Evolutionary conservation across 164 flowering plant genomes (phyloP).

Genomic region (Vitis rotundifolia): DNA sequence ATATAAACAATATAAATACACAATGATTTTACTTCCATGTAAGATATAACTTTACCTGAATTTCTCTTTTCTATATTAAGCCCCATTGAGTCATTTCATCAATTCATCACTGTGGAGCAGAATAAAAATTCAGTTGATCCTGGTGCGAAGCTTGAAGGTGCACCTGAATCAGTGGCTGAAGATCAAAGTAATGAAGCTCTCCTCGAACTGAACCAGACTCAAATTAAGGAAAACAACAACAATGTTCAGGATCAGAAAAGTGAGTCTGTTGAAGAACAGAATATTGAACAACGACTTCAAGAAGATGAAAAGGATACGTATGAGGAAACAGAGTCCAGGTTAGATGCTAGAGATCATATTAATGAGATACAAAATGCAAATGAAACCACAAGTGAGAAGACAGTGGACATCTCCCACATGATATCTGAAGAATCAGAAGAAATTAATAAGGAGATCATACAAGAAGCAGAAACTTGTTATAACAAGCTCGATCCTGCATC

Average conservation of each 20-base stretch:
- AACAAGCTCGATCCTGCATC: too few relatives aligned
- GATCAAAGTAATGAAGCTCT: conserved; percentile 8
- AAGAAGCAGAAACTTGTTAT: too few relatives aligned
- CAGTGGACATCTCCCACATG: too few relatives aligned
- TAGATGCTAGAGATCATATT: conserved; percentile 6
- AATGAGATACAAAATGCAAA: conserved; percentile 11
- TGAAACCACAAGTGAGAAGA: conserved; percentile 11
- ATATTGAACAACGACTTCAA: conserved; percentile 7
- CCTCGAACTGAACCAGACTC: conserved; percentile 6
- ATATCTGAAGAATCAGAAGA: too few relatives aligned
- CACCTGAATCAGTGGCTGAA: conserved; percentile 12
- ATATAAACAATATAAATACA: too few relatives aligned
- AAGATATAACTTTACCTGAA: background rate
- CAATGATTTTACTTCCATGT: background rate
- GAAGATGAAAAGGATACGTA: conserved; percentile 9
- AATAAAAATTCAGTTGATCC: conserved; percentile 14
- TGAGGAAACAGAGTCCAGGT: conserved; percentile 11
- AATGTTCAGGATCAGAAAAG: conserved; percentile 9
- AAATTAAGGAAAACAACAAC: conserved; percentile 11
- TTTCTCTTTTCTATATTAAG: background rate
- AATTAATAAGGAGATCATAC: too few relatives aligned
- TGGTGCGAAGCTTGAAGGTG: conserved; percentile 8
- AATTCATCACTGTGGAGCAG: conserved; percentile 19
- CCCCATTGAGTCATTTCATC: conserved; percentile 8
- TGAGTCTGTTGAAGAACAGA: conserved; percentile 12